Evolutionary conservation across 2,329 filamentous ascomycete species (phyloP).

Genomic region (Verticillium dahliae): DNA sequence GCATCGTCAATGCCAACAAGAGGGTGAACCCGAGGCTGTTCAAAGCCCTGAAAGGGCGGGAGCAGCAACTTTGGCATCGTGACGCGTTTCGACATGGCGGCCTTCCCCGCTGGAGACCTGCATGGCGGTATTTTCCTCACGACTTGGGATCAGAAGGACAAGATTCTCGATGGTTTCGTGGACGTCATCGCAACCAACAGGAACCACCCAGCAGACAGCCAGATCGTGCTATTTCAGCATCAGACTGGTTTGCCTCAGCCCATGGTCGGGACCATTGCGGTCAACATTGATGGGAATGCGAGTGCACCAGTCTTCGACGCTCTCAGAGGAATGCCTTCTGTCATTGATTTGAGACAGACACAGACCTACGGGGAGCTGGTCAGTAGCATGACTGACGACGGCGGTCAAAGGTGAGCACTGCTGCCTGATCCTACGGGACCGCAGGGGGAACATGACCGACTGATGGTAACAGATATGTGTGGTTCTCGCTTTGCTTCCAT

Average conservation of each 20-base stretch:
- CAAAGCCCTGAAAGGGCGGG: constrained; percentile 11
- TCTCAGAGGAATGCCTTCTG: constrained; percentile 1
- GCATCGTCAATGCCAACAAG: constrained; percentile 27
- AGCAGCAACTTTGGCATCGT: constrained; percentile 14
- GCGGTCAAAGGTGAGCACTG: neutral
- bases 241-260: neutral
- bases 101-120: constrained; percentile 19
- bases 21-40: constrained; percentile 29
- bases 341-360: constrained; percentile 1
- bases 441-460: neutral
- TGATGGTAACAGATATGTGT: neutral
- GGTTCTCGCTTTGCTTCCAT: constrained; percentile 5
- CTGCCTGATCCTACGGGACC: too few relatives aligned
- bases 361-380: constrained; percentile 4
- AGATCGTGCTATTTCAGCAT: neutral
- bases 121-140: constrained; percentile 13
- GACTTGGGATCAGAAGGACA: constrained; percentile 19
- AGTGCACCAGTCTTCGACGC: neutral
- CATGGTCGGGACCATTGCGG: constrained; percentile 4
- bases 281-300: constrained; percentile 3
- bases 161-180: neutral
- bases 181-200: neutral
- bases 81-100: constrained; percentile 15
- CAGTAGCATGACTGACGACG: constrained; percentile 3
- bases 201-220: neutral